Conservation (phyloP, 148 eudicot genomes). For the Chenopodium berlandieri region DNA sequence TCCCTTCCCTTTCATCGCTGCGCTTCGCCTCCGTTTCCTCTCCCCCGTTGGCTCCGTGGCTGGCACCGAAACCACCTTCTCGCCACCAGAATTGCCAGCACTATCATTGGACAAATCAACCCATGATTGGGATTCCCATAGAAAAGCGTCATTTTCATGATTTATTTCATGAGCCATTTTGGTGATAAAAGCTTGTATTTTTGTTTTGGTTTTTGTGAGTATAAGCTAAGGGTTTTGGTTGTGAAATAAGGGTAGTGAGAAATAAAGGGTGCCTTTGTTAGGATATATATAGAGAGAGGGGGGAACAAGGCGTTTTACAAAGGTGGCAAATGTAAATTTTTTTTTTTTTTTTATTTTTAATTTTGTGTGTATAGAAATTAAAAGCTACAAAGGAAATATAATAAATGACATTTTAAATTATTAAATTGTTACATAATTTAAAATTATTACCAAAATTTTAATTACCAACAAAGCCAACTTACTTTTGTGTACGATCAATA, state of each 20-base stretch:
- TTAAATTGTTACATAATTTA: too few species aligned
- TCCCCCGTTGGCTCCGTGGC: neutral
- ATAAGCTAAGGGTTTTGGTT: neutral
- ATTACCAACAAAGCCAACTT: too few species aligned
- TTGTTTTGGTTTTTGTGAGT: too few species aligned
- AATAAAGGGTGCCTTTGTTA: neutral
- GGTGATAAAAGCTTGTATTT: neutral
- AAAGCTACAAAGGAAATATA: neutral
- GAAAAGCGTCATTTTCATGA: constrained; percentile 18
- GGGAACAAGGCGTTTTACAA: neutral
- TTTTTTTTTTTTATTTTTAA: too few species aligned
- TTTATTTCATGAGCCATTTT: constrained; percentile 20
- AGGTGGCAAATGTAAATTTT: constrained; percentile 1
- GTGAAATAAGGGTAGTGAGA: neutral
- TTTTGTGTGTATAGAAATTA: too few species aligned
- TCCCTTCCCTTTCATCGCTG: constrained; percentile 9
- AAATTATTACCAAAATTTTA: too few species aligned
- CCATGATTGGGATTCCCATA: constrained; percentile 26
- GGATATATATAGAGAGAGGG: constrained; percentile 1
- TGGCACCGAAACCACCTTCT: neutral
- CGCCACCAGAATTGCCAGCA: neutral
- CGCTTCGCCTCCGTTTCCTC: neutral
- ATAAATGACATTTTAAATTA: neutral
- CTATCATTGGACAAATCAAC: constrained; percentile 16
- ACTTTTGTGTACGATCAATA: too few species aligned